These are phyloP conservation scores for Xylariaceae sp. DNA, from an alignment of 2,329 filamentous ascomycete species.

Conservation along the genomic window DNA sequence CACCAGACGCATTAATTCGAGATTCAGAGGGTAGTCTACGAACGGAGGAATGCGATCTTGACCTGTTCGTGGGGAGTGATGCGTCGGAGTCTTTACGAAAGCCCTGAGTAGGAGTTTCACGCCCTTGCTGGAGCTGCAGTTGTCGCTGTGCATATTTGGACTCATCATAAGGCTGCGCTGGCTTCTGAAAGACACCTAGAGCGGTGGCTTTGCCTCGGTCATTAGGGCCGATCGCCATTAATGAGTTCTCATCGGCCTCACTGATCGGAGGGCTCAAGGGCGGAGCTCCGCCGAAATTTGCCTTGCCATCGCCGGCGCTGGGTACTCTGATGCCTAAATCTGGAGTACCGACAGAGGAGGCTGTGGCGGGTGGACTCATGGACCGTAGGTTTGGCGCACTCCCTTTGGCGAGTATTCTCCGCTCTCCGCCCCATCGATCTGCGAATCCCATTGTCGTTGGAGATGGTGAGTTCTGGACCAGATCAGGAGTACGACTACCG, in stretches of 20 bases:
- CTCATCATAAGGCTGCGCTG: constrained; percentile 74
- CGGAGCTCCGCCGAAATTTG: constrained; percentile 36
- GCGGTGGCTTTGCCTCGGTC: constrained; percentile 51
- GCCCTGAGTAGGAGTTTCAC: constrained; percentile 54
- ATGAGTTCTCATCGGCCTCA: constrained; percentile 63
- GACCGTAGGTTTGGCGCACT: constrained; percentile 68
- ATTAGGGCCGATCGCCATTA: constrained; percentile 65
- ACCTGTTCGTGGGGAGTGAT: constrained; percentile 36
- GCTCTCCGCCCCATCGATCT: constrained; percentile 42
- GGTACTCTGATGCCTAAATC: constrained; percentile 28
- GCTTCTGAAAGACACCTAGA: constrained; percentile 53
- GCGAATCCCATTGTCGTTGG: constrained; percentile 38
- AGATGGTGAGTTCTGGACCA: constrained; percentile 40
- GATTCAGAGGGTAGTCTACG: constrained; percentile 32
- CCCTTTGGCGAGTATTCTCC: constrained; percentile 46
- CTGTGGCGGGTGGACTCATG: constrained; percentile 42
- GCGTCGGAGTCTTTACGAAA: constrained; percentile 42
- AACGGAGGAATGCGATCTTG: constrained; percentile 43
- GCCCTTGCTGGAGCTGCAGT: constrained; percentile 71
- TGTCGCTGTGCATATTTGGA: constrained; percentile 79
- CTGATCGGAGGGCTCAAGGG: constrained; percentile 67
- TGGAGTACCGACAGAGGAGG: constrained; percentile 33
- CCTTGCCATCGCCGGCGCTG: constrained; percentile 33
- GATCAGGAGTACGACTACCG: constrained; percentile 47
- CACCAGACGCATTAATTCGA: constrained; percentile 21